Base-by-base conservation (phyloP, 345 rosid species). In the Murraya paniculata region DNA sequence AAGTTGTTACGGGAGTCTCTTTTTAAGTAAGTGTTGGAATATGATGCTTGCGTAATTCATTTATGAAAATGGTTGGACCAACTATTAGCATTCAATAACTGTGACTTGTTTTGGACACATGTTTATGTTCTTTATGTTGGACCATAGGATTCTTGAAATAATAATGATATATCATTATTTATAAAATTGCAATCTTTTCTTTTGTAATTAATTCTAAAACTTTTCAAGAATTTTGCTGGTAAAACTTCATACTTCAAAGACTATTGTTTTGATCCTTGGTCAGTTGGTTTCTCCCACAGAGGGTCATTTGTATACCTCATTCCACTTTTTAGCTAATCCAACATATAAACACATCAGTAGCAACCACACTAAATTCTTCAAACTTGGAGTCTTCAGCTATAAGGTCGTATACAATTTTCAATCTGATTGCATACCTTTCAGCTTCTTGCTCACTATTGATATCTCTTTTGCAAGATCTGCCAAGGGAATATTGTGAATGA, bases 1-100 rank as follows among this genome's bases (percentile, higher is more conserved):
- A 96, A 88, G 80, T 82, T 85, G 78, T 80, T 96, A 83, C 86
- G 92, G 36, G 91, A 91, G 59, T 84, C 90, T 61, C 97, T 96
- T 78, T 89, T 96, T 83, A 76, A 88, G 99, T 96, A 87, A 90
- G 92, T 77, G 36, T 19, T 9, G 74, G 24, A 9, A 33, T 58
- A 79, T 65, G 64, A 75, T 50, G 55, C 25, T 53, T n/a, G 24
- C 19, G 35, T 55, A 74, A 64, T 25, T 64, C 53, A 48, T 60
- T 28, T 60, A 27, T 27, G 18, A 48, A 14, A 39, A 25, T 68
- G 24, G 7, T 50, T 50, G 33, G 31, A 50, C 18, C 33, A 28
- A n/a, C 30, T 28, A 28, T 30, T 5, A 22, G 2, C 30, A 21
- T 28, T 70, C 6, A 16, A 68, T 39, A n/a, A 0, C 2, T 18